Conservation (phyloP, 1,284 basidiomycete species). For the Malassezia caprae region DNA sequence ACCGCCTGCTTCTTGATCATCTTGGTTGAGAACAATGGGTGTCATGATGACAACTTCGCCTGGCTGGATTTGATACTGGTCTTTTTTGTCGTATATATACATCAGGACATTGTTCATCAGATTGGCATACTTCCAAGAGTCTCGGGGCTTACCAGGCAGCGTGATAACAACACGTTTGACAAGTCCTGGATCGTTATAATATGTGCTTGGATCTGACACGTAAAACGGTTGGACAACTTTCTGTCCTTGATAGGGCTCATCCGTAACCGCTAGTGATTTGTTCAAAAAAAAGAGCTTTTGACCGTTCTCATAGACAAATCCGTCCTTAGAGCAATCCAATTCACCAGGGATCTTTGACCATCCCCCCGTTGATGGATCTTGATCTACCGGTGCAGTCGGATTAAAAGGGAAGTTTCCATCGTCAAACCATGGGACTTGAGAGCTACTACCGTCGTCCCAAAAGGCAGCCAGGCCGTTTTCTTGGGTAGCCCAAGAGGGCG, state of each 20-base stretch:
- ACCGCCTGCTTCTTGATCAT: slow-evolving; percentile 26
- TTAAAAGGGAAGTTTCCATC: not conserved
- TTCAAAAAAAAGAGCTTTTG: not conserved
- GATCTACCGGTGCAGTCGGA: not conserved
- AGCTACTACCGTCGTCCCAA: not conserved
- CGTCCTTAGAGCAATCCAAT: not conserved
- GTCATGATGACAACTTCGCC: slow-evolving; percentile 27
- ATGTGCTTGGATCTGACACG: not conserved
- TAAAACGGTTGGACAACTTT: slow-evolving; percentile 2
- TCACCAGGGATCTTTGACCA: not conserved
- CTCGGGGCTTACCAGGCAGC: slow-evolving; percentile 38
- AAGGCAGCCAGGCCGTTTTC: not conserved
- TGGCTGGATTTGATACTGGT: slow-evolving; percentile 15
- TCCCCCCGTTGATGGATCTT: not conserved
- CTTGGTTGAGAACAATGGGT: slow-evolving; percentile 28
- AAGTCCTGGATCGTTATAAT: slow-evolving; percentile 14
- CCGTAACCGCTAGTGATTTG: not conserved
- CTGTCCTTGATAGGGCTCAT: not conserved
- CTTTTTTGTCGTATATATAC: slow-evolving; percentile 20
- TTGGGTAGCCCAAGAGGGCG: not conserved
- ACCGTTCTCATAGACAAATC: not conserved
- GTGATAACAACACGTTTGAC: slow-evolving; percentile 36
- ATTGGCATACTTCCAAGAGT: slow-evolving; percentile 42
- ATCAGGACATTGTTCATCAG: slow-evolving; percentile 27
- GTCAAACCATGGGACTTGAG: not conserved